Evolutionary conservation across 192 early-diverging fungal species (phyloP), one percentile per base, ranked within the genome.

Genomic region (Coemansia sp.): DNA sequence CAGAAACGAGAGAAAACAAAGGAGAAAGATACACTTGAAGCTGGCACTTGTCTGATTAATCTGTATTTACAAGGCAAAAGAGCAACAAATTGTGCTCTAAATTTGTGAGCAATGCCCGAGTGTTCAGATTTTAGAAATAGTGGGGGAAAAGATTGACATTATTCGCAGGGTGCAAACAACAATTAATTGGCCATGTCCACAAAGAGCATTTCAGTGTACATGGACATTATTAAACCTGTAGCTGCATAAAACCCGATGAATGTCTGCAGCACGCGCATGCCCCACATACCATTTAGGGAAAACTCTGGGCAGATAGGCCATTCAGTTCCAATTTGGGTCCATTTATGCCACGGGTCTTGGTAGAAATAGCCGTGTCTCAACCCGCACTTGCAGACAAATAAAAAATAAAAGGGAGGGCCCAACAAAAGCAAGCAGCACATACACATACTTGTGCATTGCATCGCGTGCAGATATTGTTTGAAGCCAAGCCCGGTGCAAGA

Each of bases 181-280:
- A 48, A 48, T 48, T 48, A 21, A 48, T 48, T 48, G 42, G 42
- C 42, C 42, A 45, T 50, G 25, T 29, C 51, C 21, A 55, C 21
- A 55, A 27, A 29, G 55, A 17, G 7, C 5, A 58, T 15, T 29
- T 55, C 51, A 34, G 15, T 2, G 5, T 58, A 32, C 29, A 58
- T 58, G 55, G 51, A 55, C 25, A 55, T 15, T 29, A 27, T 27
- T 55, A 14, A 55, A 55, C 51, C 29, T 12, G 55, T 58, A 17
- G 55, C 55, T 58, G 55, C 55, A 58, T 34, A 29, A n/a, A 15
- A 23, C 27, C 55, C 55, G 15, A 58, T 58, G 55, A 29, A 58
- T 31, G 55, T 31, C 29, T 58, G 55, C 27, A n/a, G 55, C 11
- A n/a, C 4, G 14, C 15, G 29, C 29, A 32, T 32, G 14, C 29